Conservation (phyloP, 768 basidiomycete species). For the Mycena capillaripes region DNA sequence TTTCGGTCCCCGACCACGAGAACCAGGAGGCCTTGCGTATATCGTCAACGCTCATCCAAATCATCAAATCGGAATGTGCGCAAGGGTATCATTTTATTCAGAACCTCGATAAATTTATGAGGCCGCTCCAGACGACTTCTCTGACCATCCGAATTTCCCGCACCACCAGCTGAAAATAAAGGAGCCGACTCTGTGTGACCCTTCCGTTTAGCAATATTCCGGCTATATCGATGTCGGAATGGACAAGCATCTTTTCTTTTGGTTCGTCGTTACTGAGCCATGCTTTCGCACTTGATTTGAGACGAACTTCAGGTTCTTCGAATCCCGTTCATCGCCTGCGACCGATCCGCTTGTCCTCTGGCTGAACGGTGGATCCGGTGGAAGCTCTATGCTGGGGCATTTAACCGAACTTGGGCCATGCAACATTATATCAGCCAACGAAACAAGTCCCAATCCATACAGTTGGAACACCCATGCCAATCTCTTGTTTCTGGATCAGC, state of each 20-base stretch:
- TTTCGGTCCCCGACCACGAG: too few relatives aligned
- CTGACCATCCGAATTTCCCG: constrained; percentile 38
- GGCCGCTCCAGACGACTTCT: not conserved
- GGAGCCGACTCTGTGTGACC: constrained; percentile 81
- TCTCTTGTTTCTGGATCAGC: not conserved
- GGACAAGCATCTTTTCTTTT: constrained; percentile 90
- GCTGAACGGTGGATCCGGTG: constrained; percentile 85
- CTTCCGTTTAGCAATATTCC: constrained; percentile 82
- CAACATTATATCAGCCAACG: too few relatives aligned
- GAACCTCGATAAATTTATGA: too few relatives aligned
- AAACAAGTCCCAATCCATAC: constrained; percentile 70
- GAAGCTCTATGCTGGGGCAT: constrained; percentile 84
- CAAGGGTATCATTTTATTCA: too few relatives aligned
- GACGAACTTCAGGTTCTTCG: constrained; percentile 94
- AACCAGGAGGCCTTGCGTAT: too few relatives aligned
- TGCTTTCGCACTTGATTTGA: too few relatives aligned
- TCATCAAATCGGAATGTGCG: too few relatives aligned
- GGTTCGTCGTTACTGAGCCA: too few relatives aligned
- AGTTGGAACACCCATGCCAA: not conserved
- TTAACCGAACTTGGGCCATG: constrained; percentile 96
- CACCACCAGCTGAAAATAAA: constrained; percentile 70
- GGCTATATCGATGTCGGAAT: constrained; percentile 88
- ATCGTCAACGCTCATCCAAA: too few relatives aligned
- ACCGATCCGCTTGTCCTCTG: constrained; percentile 89
- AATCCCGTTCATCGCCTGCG: constrained; percentile 80